A percentile compares a stretch with the other conserved stretches of the same genome.
These are phyloP conservation scores for Gentiana straminea DNA, from an alignment of 257 asterid species.

Conservation along the genomic window DNA sequence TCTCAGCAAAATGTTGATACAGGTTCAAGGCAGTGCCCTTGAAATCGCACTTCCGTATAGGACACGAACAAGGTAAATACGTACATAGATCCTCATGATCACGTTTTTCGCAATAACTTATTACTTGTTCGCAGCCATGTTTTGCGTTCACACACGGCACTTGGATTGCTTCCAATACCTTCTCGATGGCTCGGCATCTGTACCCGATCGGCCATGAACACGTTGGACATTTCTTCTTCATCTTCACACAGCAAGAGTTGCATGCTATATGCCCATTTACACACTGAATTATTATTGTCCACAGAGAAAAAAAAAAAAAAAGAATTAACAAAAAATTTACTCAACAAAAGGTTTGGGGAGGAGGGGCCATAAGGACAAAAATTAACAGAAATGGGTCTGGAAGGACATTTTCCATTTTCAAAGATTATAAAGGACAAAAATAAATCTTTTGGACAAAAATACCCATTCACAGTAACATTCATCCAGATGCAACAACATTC, in stretches of 20 bases:
- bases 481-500: no score
- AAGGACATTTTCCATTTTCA: no score
- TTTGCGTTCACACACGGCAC: constrained; percentile 28
- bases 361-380: no score
- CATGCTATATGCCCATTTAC: constrained; percentile 82
- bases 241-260: constrained; percentile 45
- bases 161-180: constrained; percentile 46
- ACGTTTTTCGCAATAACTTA: constrained; percentile 28
- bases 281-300: constrained; percentile 29
- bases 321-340: no score
- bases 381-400: no score
- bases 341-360: background rate
- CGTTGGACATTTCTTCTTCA: constrained; percentile 44
- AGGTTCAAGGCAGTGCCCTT: constrained; percentile 19
- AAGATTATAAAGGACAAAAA: no score
- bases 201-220: constrained; percentile 59
- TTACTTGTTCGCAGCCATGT: constrained; percentile 42
- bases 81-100: constrained; percentile 46
- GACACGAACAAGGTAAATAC: constrained; percentile 48
- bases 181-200: constrained; percentile 71
- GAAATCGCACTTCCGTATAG: constrained; percentile 26
- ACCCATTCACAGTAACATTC: no score
- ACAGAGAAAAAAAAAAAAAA: background rate
- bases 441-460: no score
- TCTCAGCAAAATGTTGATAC: constrained; percentile 31